Conservation (phyloP, 495 filamentous ascomycete genomes). For the Terfezia claveryi region DNA sequence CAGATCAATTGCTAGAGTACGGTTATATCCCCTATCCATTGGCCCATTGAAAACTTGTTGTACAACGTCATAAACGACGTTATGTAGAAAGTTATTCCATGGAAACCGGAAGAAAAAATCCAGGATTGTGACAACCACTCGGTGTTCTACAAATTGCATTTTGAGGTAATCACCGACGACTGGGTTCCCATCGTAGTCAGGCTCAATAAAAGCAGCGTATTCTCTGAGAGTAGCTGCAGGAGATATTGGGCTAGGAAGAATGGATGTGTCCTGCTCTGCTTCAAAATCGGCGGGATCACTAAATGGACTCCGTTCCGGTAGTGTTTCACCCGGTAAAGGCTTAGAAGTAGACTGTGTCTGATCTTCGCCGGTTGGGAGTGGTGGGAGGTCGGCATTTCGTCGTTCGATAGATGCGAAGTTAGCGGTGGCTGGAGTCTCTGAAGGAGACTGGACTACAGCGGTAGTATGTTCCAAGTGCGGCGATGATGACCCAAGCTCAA, state of each 20-base stretch:
- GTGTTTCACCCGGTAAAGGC: constrained; percentile 2
- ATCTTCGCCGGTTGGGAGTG: constrained; percentile 10
- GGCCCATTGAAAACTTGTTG: constrained; percentile 98
- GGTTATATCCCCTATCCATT: constrained; percentile 90
- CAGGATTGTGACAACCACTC: constrained; percentile 86
- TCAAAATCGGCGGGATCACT: neutral
- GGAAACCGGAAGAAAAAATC: constrained; percentile 98
- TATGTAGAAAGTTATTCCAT: constrained; percentile 99
- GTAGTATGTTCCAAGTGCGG: neutral
- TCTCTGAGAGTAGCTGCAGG: constrained; percentile 13
- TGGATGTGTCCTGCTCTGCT: neutral
- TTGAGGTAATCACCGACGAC: constrained; percentile 96
- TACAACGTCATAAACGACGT: constrained; percentile 97
- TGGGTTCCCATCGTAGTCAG: constrained; percentile 46
- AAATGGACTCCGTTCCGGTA: neutral
- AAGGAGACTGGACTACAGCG: neutral
- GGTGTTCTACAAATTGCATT: constrained; percentile 85
- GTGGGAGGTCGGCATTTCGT: constrained; percentile 18
- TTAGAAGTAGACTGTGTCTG: constrained; percentile 7
- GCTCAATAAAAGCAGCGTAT: constrained; percentile 26
- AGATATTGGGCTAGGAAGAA: neutral
- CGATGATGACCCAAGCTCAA: neutral
- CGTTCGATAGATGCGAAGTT: constrained; percentile 1
- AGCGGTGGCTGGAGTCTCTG: neutral
- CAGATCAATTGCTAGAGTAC: constrained; percentile 75